These are phyloP conservation scores for Stenocarpella maydis DNA, from an alignment of 2,329 filamentous ascomycete genomes.

Conservation along the genomic window DNA sequence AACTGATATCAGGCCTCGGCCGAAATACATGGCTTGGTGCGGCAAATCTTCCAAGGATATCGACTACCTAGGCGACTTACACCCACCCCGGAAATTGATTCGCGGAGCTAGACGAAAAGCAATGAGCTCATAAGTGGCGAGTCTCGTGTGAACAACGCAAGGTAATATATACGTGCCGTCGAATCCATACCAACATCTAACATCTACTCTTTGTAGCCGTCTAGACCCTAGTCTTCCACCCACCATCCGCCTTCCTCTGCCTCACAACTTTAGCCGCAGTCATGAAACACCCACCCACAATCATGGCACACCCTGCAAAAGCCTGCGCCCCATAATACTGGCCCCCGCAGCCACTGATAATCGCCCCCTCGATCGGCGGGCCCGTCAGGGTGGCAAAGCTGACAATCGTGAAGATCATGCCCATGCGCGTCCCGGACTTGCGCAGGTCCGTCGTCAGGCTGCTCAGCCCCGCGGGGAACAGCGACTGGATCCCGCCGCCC, in stretches of 20 bases:
- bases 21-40: no score
- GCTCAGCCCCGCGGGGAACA: conserved; percentile 71
- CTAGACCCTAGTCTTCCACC: conserved; percentile 51
- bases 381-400: conserved; percentile 62
- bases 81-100: no score
- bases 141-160: not conserved
- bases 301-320: conserved; percentile 55
- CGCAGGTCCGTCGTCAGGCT: conserved; percentile 60
- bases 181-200: not conserved
- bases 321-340: conserved; percentile 57
- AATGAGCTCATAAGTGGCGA: not conserved
- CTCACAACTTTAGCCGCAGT: conserved; percentile 48
- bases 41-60: no score
- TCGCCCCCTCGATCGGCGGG: conserved; percentile 59
- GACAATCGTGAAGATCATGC: conserved; percentile 65
- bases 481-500: conserved; percentile 68
- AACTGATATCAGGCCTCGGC: no score
- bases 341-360: conserved; percentile 53
- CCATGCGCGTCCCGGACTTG: conserved; percentile 63
- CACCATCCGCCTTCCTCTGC: conserved; percentile 48
- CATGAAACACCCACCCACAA: conserved; percentile 52
- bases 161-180: not conserved
- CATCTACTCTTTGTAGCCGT: not conserved
- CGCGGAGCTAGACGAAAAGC: no score
- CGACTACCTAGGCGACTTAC: no score